Evolutionary conservation across 1,284 basidiomycete species (phyloP).

Genomic region (Fomitopsis palustris): DNA sequence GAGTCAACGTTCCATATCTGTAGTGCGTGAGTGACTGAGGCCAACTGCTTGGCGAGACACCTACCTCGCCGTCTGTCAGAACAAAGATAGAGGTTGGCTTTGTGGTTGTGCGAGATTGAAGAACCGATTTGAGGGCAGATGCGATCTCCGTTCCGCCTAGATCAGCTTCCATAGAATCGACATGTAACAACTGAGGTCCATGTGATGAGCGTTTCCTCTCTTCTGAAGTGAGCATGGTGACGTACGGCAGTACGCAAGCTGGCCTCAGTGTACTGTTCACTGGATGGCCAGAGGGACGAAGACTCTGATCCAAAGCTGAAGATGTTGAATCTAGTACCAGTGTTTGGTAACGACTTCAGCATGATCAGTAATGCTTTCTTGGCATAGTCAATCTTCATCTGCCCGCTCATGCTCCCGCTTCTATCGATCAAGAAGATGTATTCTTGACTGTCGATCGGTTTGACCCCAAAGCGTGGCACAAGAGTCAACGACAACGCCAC

Average conservation of each 20-base stretch:
- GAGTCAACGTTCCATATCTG: conserved; percentile 27
- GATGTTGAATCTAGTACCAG: conserved; percentile 43
- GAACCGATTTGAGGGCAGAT: conserved; percentile 33
- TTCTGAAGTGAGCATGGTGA: neutral
- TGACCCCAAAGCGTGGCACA: conserved; percentile 45
- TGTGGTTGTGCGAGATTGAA: conserved; percentile 27
- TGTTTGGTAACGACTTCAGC: conserved; percentile 37
- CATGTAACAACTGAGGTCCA: conserved; percentile 20
- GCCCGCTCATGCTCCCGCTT: conserved; percentile 44
- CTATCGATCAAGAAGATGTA: conserved; percentile 46
- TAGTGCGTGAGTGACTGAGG: neutral
- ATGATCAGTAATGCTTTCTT: conserved; percentile 37
- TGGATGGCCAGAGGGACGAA: conserved; percentile 34
- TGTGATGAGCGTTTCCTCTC: neutral
- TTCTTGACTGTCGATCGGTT: conserved; percentile 36
- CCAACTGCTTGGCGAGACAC: neutral
- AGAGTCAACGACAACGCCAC: conserved; percentile 33
- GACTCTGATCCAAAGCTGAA: conserved; percentile 41
- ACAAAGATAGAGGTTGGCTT: conserved; percentile 47
- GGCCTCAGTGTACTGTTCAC: conserved; percentile 30
- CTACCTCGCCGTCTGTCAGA: conserved; percentile 49
- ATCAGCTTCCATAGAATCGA: conserved; percentile 37
- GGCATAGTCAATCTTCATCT: conserved; percentile 34
- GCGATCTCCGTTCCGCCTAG: conserved; percentile 47
- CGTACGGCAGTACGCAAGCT: conserved; percentile 8